A percentile compares a stretch with the other conserved stretches of the same genome.
phyloP scores from a whole-genome alignment of 257 asterid genomes.

The Forsythia suspensa region DNA sequence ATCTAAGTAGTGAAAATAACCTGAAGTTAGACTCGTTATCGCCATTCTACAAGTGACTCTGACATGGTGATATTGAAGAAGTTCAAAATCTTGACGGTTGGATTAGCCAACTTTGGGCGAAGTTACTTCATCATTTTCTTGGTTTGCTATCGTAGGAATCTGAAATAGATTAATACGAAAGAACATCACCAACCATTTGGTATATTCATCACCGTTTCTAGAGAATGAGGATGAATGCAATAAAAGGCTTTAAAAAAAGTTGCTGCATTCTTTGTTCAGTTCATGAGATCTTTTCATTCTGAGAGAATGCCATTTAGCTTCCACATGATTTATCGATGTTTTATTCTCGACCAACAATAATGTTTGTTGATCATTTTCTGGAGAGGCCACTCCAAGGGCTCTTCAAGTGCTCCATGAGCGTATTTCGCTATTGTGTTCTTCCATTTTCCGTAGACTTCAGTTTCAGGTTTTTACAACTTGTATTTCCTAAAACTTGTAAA shows the following conservation, averaged over 20 bases:
- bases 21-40: conserved; percentile 4
- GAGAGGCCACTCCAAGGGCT: not conserved
- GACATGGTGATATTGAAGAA: conserved; percentile 1
- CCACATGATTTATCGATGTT: not conserved
- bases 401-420: not conserved
- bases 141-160: conserved; percentile 6
- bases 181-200: not conserved
- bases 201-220: not conserved
- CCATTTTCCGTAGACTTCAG: not conserved
- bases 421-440: not conserved
- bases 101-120: not conserved
- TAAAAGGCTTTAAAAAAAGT: conserved; percentile 2
- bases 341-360: not conserved
- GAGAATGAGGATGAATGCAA: not conserved
- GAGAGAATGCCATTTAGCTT: not conserved
- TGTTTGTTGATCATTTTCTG: not conserved
- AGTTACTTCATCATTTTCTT: not conserved
- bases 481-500: not conserved
- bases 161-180: conserved; percentile 16
- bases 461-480: not conserved
- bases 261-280: not conserved
- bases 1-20: conserved; percentile 17
- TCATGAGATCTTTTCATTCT: not conserved
- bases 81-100: conserved; percentile 2
- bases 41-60: conserved; percentile 5